Evolutionary conservation across 1,284 basidiomycete genomes (phyloP).

Genomic region (Marasmius fiardii): DNA sequence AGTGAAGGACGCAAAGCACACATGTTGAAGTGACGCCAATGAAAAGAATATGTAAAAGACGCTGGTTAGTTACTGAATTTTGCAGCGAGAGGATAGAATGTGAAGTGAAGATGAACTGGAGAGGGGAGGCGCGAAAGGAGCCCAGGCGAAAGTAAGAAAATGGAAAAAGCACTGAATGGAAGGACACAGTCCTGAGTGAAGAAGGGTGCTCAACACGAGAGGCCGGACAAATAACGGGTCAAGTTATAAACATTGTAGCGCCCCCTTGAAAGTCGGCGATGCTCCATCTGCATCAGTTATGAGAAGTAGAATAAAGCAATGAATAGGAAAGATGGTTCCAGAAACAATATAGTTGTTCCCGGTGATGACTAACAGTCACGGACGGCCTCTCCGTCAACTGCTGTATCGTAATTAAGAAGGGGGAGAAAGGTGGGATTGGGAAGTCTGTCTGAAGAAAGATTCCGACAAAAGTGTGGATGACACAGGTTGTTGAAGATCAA

Average conservation of each 20-base stretch:
- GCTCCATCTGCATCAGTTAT: neutral
- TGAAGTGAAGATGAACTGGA: neutral
- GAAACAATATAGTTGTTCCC: neutral
- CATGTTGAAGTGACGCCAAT: neutral
- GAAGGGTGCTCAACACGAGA: neutral
- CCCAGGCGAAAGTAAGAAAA: neutral
- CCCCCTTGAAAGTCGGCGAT: neutral
- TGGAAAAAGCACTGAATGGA: neutral
- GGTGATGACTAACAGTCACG: neutral
- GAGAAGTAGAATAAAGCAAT: neutral
- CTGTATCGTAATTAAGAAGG: neutral
- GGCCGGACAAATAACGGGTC: neutral
- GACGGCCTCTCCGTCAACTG: too few species aligned
- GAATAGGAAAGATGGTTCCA: neutral
- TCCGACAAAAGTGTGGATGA: neutral
- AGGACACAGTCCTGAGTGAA: neutral
- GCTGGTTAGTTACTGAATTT: neutral
- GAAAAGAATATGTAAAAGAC: neutral
- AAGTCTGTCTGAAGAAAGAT: neutral
- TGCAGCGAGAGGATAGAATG: neutral
- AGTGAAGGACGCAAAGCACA: neutral
- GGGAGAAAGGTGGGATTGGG: neutral
- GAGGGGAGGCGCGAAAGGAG: neutral
- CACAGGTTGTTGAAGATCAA: neutral
- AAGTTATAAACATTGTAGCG: neutral